A percentile compares a stretch with the other conserved stretches of the same genome.
These are phyloP conservation scores for Cyclocybe aegerita DNA, from an alignment of 768 basidiomycete species.

Conservation along the genomic window DNA sequence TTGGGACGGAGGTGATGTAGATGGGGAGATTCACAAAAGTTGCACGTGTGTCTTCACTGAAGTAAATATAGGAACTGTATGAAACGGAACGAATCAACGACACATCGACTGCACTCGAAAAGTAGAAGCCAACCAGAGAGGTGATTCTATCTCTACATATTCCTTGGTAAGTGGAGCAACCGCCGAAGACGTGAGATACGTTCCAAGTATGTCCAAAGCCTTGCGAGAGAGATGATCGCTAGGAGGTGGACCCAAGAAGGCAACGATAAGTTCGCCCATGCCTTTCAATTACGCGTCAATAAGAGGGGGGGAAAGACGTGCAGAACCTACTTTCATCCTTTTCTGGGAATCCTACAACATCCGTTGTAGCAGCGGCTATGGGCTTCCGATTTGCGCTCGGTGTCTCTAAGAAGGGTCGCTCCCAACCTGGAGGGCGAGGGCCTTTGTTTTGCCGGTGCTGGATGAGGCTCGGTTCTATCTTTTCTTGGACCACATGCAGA, in stretches of 20 bases:
- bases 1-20: slow-evolving; percentile 82
- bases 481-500: slow-evolving; percentile 75
- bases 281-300: slow-evolving; percentile 24
- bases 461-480: slow-evolving; percentile 82
- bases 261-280: slow-evolving; percentile 81
- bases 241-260: slow-evolving; percentile 76
- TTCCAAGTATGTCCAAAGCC: slow-evolving; percentile 85
- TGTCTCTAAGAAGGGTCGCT: slow-evolving; percentile 92
- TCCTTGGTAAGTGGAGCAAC: slow-evolving; percentile 86
- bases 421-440: slow-evolving; percentile 77
- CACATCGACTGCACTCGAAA: neutral
- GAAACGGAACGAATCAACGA: neutral
- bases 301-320: neutral
- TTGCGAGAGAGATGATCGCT: slow-evolving; percentile 71
- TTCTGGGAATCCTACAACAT: slow-evolving; percentile 91
- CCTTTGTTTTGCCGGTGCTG: slow-evolving; percentile 74
- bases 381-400: slow-evolving; percentile 61
- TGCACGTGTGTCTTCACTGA: slow-evolving; percentile 74
- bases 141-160: slow-evolving; percentile 88
- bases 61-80: slow-evolving; percentile 79
- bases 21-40: slow-evolving; percentile 72
- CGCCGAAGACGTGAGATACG: slow-evolving; percentile 84
- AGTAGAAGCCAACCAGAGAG: slow-evolving; percentile 66
- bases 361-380: slow-evolving; percentile 50
- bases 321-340: slow-evolving; percentile 75